Conservation (phyloP, 352 stramenopile species). For the Pythium apleroticum region DNA sequence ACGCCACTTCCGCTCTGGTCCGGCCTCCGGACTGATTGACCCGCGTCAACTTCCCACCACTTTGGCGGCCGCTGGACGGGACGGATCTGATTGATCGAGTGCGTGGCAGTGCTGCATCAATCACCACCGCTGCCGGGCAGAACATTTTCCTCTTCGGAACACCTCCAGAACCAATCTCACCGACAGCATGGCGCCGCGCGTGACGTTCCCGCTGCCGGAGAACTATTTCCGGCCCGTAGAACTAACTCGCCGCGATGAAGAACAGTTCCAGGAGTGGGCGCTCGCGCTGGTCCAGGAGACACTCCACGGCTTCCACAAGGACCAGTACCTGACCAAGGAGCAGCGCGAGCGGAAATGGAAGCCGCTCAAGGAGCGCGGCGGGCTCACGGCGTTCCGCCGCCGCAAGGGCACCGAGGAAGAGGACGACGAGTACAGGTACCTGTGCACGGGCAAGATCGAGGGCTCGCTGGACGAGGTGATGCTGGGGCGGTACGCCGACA, state of each 20-base stretch:
- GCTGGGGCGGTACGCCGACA: slow-evolving; percentile 73
- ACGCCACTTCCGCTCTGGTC: neutral
- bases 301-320: slow-evolving; percentile 64
- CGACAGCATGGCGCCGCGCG: slow-evolving; percentile 24
- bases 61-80: no score
- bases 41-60: neutral
- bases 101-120: neutral
- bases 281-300: slow-evolving; percentile 62
- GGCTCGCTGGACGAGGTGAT: slow-evolving; percentile 76
- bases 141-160: no score
- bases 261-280: slow-evolving; percentile 65
- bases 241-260: slow-evolving; percentile 43
- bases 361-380: slow-evolving; percentile 57
- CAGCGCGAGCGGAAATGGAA: slow-evolving; percentile 70
- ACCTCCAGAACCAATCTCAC: no score
- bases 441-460: slow-evolving; percentile 62
- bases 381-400: slow-evolving; percentile 59
- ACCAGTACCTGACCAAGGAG: slow-evolving; percentile 66
- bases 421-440: slow-evolving; percentile 58
- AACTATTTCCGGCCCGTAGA: slow-evolving; percentile 62
- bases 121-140: neutral
- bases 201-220: slow-evolving; percentile 51
- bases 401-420: slow-evolving; percentile 43
- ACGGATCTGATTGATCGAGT: neutral
- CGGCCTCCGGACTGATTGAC: neutral